These are phyloP conservation scores for Botryotinia narcissicola DNA, from an alignment of 2,329 filamentous ascomycete species.

Conservation along the genomic window DNA sequence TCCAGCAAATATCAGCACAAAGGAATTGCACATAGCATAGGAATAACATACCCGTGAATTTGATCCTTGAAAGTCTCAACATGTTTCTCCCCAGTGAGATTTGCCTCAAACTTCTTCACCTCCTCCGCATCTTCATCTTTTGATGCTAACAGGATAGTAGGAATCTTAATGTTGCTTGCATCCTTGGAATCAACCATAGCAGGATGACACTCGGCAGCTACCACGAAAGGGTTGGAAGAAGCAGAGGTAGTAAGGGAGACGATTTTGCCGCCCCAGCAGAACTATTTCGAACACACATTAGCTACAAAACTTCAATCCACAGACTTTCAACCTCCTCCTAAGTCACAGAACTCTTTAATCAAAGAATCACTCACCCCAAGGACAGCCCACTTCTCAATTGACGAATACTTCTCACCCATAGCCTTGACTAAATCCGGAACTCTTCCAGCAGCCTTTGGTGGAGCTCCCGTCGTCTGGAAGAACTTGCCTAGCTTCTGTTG, in stretches of 20 bases:
- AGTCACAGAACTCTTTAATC: not conserved
- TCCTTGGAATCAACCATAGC: conserved; percentile 64
- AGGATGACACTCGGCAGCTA: conserved; percentile 54
- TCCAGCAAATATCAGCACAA: not conserved
- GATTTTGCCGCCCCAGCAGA: conserved; percentile 40
- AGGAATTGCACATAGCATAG: not conserved
- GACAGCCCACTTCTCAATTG: conserved; percentile 47
- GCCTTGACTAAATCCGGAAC: conserved; percentile 51
- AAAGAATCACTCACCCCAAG: conserved; percentile 28
- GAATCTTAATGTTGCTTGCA: conserved; percentile 57
- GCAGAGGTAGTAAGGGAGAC: conserved; percentile 29
- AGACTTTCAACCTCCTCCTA: not conserved
- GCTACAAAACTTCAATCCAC: not conserved
- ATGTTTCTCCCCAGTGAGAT: conserved; percentile 44
- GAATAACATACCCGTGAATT: conserved; percentile 46
- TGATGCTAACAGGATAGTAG: conserved; percentile 62
- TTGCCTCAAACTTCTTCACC: conserved; percentile 45
- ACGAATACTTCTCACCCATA: conserved; percentile 50
- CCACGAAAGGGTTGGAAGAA: conserved; percentile 47
- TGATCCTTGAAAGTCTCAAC: conserved; percentile 51
- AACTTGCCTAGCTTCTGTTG: conserved; percentile 56
- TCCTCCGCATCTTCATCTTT: conserved; percentile 56
- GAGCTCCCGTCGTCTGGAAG: conserved; percentile 43
- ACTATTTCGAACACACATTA: conserved; percentile 22
- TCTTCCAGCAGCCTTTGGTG: conserved; percentile 43